Percentiles rank a stretch among this genome's conserved stretches.
These are phyloP conservation scores for Mrakia frigida DNA, from an alignment of 768 basidiomycete species.

Conservation along the genomic window DNA sequence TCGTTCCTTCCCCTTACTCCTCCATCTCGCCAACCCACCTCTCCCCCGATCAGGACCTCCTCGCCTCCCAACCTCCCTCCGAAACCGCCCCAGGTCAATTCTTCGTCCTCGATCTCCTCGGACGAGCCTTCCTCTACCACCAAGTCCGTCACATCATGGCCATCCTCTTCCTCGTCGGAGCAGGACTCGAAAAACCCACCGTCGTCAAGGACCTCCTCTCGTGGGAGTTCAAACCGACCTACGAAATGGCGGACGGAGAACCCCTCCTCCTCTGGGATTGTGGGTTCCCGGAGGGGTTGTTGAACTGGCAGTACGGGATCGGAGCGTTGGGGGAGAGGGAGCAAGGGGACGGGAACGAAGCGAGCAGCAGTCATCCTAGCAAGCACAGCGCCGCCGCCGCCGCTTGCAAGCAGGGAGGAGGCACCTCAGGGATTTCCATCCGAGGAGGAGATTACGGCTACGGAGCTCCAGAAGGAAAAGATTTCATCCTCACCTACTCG, in stretches of 20 bases:
- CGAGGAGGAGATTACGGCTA: background rate
- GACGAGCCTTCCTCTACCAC: conserved; percentile 87
- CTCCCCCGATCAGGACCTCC: background rate
- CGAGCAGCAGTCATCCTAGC: no score
- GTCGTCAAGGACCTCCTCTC: conserved; percentile 67
- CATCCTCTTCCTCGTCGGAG: conserved; percentile 78
- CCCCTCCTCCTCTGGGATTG: conserved; percentile 92
- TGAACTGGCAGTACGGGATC: conserved; percentile 67
- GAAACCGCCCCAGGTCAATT: background rate
- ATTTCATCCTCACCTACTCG: conserved; percentile 27
- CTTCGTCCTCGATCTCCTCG: conserved; percentile 76
- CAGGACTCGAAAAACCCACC: conserved; percentile 66
- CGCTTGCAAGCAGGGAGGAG: background rate
- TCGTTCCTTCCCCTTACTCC: conserved; percentile 27
- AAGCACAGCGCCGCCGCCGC: background rate
- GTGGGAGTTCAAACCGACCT: conserved; percentile 67
- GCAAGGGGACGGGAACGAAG: no score
- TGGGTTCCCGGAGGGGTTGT: conserved; percentile 54
- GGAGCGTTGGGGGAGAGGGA: conserved; percentile 39
- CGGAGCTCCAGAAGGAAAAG: conserved; percentile 29
- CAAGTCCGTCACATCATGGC: conserved; percentile 95
- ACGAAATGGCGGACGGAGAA: conserved; percentile 87
- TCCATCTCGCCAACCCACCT: conserved; percentile 16
- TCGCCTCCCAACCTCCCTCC: background rate
- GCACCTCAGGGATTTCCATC: background rate